phyloP scores from a whole-genome alignment of 306 rosid species.

The Mucuna pruriens region DNA sequence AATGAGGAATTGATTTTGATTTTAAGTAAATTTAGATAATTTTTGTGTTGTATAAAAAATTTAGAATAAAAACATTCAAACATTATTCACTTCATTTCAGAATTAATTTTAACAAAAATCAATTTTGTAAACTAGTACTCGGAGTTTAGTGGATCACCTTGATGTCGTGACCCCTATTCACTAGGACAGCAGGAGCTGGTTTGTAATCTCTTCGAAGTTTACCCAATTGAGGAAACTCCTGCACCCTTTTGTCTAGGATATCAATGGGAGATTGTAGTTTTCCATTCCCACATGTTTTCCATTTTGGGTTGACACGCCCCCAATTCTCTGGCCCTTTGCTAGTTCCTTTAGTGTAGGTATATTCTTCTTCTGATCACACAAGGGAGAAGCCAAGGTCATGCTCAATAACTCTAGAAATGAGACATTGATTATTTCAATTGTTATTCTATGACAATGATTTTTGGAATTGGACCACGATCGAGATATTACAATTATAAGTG shows the following conservation, averaged over 20 bases:
- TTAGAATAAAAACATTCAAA: neutral
- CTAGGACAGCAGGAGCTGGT: slow-evolving; percentile 64
- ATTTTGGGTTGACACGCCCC: slow-evolving; percentile 62
- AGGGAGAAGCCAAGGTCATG: neutral
- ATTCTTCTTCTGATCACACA: slow-evolving; percentile 53
- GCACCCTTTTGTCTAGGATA: slow-evolving; percentile 47
- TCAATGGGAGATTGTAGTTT: slow-evolving; percentile 85
- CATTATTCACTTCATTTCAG: neutral
- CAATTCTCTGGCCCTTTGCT: slow-evolving; percentile 73
- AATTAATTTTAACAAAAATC: neutral
- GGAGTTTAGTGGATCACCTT: slow-evolving; percentile 46
- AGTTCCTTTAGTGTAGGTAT: slow-evolving; percentile 51
- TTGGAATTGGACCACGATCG: neutral
- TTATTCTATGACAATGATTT: slow-evolving; percentile 1
- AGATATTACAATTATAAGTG: neutral
- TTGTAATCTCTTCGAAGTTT: slow-evolving; percentile 57
- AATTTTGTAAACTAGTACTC: neutral
- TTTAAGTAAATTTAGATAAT: too few species aligned
- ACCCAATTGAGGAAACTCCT: slow-evolving; percentile 52
- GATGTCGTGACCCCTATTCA: slow-evolving; percentile 74
- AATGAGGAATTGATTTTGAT: too few species aligned
- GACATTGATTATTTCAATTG: neutral
- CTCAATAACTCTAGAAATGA: neutral
- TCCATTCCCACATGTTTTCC: slow-evolving; percentile 70
- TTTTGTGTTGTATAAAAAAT: too few species aligned